Conservation (phyloP, 805 yeast species). For the Lipomyces yamanashiensis region DNA sequence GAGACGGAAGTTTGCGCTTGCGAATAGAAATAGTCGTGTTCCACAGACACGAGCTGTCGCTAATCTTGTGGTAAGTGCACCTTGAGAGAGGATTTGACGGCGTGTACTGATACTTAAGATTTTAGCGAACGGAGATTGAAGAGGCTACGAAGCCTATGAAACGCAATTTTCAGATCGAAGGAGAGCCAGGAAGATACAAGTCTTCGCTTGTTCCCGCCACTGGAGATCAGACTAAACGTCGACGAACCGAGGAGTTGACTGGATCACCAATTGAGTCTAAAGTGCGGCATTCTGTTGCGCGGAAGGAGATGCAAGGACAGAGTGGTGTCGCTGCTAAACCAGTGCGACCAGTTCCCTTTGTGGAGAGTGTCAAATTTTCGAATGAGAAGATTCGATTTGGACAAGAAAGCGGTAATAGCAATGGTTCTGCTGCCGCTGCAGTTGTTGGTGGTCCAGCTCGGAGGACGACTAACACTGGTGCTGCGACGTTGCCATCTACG, state of each 20-base stretch:
- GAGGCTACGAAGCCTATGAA: constrained; percentile 20
- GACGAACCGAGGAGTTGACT: constrained; percentile 30
- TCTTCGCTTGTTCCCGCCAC: constrained; percentile 6
- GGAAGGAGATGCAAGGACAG: constrained; percentile 1
- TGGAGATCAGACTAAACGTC: constrained; percentile 30
- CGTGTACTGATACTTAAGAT: not conserved
- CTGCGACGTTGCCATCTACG: constrained; percentile 1
- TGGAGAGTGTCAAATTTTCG: constrained; percentile 46
- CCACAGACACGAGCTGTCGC: constrained; percentile 24
- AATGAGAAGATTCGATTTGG: constrained; percentile 44
- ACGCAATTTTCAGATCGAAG: constrained; percentile 25
- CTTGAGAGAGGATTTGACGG: not conserved
- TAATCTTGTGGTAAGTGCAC: constrained; percentile 11
- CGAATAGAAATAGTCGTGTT: constrained; percentile 22
- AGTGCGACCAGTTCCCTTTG: constrained; percentile 36
- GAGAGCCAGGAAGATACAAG: constrained; percentile 12
- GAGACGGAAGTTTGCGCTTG: constrained; percentile 17
- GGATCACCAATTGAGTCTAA: constrained; percentile 24
- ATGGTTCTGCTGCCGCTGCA: not conserved
- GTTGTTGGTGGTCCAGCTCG: constrained; percentile 8
- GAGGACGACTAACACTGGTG: constrained; percentile 13
- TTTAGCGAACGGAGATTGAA: constrained; percentile 10
- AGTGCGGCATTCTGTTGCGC: constrained; percentile 18
- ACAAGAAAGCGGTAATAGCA: constrained; percentile 7
- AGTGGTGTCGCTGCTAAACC: not conserved